These are phyloP conservation scores for Leucaena leucocephala DNA, from an alignment of 306 rosid genomes.

Conservation along the genomic window DNA sequence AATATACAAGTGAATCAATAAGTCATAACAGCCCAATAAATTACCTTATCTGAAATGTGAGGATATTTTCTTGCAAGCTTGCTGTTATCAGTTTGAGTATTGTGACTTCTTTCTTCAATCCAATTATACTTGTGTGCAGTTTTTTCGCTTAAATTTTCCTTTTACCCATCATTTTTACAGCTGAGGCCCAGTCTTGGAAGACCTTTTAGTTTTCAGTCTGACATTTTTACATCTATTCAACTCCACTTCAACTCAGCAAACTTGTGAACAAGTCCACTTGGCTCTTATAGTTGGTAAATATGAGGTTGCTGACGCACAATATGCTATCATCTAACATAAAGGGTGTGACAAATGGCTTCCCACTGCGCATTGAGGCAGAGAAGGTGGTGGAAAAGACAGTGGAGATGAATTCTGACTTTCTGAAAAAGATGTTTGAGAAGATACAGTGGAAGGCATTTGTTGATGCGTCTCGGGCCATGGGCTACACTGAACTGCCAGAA, in stretches of 20 bases:
- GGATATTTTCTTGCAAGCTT: background rate
- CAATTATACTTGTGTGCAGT: background rate
- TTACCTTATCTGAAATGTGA: background rate
- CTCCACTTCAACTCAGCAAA: background rate
- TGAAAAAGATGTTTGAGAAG: slow-evolving; percentile 75
- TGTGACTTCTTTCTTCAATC: background rate
- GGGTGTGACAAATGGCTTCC: slow-evolving; percentile 83
- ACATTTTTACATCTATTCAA: background rate
- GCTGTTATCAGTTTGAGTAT: background rate
- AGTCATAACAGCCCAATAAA: background rate
- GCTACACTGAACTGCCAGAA: slow-evolving; percentile 77
- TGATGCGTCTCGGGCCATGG: slow-evolving; percentile 63
- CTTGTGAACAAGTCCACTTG: background rate
- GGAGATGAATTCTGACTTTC: slow-evolving; percentile 67
- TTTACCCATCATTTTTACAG: background rate
- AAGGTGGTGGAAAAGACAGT: slow-evolving; percentile 71
- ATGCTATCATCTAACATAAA: slow-evolving; percentile 89
- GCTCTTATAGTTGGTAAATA: slow-evolving; percentile 25
- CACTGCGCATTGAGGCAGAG: slow-evolving; percentile 72
- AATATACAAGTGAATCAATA: background rate
- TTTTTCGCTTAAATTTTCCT: background rate
- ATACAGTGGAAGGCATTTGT: slow-evolving; percentile 79
- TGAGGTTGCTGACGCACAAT: slow-evolving; percentile 90
- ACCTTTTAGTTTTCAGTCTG: background rate
- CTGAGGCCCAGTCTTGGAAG: background rate